Evolutionary conservation across 768 basidiomycete species (phyloP), one percentile per base, ranked within the genome.

Genomic region (Russula foetens): DNA sequence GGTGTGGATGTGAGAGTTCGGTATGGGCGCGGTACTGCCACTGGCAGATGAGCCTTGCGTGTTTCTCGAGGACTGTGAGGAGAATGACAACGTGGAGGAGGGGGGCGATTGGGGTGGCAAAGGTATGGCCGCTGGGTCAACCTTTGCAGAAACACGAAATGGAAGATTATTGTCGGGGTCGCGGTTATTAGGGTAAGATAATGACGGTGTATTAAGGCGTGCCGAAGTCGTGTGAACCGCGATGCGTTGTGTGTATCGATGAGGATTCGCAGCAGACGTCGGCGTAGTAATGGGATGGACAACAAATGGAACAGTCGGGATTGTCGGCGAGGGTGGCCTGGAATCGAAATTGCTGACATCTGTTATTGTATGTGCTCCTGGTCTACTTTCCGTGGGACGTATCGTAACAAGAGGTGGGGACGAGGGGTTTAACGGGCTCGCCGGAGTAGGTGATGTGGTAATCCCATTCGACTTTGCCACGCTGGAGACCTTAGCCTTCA

Each of bases 101-200:
- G 88, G 84, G 15, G 89, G 89, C 2, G 89, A 90, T 61, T 84
- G 76, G 2, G 85, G 81, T 3, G 85, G 83, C 4, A 85, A 71
- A n/a, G 85, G 84, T 59, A 85, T 77, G 1, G 75, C 72, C 17
- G 76, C 67, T 9, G 84, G 81, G 63, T 86, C 85, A 29, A 83
- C 76, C 63, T 76, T 82, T 71, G 72, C 44, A 0, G 58, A 35
- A 14, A 57, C 43, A 33, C 45, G 74, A 63, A 56, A 67, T 69
- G 17, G 72, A 64, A 58, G 77, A 17, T 74, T 35, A 73, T 56
- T 21, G 76, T 66, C 24, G 70, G 66, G 65, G 67, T 72, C 24
- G 60, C 66, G 43, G 63, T 62, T 56, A 62, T 66, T 52, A 44
- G 66, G 11, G n/a, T n/a, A 60, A 64, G 46, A 60, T 69, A 60